Evolutionary conservation across 768 basidiomycete species (phyloP).

Genomic region (Piloderma croceum): DNA sequence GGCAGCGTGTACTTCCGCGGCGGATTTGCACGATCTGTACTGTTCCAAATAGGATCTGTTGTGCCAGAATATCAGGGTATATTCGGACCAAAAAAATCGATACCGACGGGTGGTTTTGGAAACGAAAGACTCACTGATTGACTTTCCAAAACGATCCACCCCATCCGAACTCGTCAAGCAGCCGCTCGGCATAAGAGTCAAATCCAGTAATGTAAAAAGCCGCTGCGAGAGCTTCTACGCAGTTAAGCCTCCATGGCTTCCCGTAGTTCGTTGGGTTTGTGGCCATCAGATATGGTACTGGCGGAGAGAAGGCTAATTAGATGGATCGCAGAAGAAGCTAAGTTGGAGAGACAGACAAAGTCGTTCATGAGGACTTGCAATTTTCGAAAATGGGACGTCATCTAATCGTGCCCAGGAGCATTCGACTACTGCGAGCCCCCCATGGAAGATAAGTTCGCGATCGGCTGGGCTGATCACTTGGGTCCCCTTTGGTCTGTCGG

Average conservation of each 20-base stretch:
- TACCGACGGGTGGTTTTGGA: not conserved
- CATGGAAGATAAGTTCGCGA: constrained; percentile 63
- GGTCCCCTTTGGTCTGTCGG: too few relatives aligned
- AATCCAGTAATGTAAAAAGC: constrained; percentile 93
- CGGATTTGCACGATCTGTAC: constrained; percentile 67
- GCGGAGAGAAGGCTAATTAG: too few relatives aligned
- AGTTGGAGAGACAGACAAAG: constrained; percentile 52
- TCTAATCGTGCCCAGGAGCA: constrained; percentile 96
- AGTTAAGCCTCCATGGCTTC: constrained; percentile 93
- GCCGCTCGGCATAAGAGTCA: constrained; percentile 67
- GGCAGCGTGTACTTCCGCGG: constrained; percentile 50
- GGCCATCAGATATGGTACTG: constrained; percentile 93
- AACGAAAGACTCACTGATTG: constrained; percentile 52
- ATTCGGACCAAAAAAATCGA: not conserved
- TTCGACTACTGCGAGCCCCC: constrained; percentile 94
- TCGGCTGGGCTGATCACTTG: constrained; percentile 79
- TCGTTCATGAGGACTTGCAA: constrained; percentile 88
- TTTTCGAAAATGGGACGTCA: constrained; percentile 92
- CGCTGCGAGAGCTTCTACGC: constrained; percentile 91
- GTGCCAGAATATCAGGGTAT: not conserved
- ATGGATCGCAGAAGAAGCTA: too few relatives aligned
- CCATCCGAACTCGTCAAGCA: constrained; percentile 87
- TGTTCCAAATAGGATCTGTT: constrained; percentile 60
- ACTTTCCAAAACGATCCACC: constrained; percentile 82
- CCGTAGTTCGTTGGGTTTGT: constrained; percentile 98